Conservation (phyloP, 305 asterid species). For the Fraxinus xanthoxyloides region DNA sequence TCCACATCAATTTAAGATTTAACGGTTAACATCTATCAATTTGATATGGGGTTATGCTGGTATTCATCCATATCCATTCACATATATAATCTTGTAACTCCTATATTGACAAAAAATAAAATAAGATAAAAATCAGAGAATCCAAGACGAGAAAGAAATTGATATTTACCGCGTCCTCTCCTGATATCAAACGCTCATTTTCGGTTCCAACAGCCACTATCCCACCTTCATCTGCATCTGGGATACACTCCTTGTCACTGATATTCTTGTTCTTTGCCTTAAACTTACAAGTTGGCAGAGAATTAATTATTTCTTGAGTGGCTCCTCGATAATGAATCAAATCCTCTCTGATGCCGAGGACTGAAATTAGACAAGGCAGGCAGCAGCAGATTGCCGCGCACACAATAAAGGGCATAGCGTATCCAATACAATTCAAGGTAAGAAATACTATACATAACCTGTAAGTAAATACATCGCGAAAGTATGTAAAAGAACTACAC, state of each 20-base stretch:
- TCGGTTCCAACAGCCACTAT: conserved; percentile 52
- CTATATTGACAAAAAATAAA: not conserved
- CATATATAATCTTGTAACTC: not conserved
- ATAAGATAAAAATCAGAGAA: not conserved
- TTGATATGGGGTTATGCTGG: not conserved
- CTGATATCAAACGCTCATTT: conserved; percentile 48
- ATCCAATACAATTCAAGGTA: conserved; percentile 92
- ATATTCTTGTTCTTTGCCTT: conserved; percentile 54
- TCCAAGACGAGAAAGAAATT: not conserved
- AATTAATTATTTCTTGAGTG: conserved; percentile 78
- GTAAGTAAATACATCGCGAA: conserved; percentile 14
- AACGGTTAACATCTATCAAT: not conserved
- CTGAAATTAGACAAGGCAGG: conserved; percentile 91
- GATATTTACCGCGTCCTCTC: conserved; percentile 47
- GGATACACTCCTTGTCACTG: conserved; percentile 38
- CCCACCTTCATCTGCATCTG: conserved; percentile 43
- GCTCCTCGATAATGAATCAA: conserved; percentile 80
- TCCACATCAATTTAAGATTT: not conserved
- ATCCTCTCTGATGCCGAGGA: conserved; percentile 85
- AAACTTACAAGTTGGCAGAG: conserved; percentile 83
- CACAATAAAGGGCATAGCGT: conserved; percentile 93
- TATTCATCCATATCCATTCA: not conserved
- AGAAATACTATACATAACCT: conserved; percentile 94
- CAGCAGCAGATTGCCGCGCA: conserved; percentile 94
- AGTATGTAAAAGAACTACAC: not conserved